Evolutionary conservation across 1,284 basidiomycete species (phyloP), one percentile per base, ranked within the genome.

Genomic region (Sporisorium iseilematis-ciliati): DNA sequence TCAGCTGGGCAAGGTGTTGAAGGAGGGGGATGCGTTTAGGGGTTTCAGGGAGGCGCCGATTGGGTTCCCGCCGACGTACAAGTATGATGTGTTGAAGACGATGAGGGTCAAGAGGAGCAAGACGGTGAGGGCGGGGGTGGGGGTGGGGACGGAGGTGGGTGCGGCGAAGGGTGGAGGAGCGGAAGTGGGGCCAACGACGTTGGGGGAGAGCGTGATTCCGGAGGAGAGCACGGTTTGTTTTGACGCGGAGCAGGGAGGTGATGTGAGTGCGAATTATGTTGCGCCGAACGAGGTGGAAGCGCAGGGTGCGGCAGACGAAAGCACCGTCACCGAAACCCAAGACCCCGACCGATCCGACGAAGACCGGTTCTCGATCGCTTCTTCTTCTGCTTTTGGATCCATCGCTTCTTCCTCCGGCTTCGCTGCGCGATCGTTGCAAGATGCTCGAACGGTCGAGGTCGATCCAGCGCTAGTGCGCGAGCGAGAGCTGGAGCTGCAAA

Each of bases 1-100:
- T 81, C 93, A 94, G 59, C 87, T 94, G 6, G 89, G 88, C 23
- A 89, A 88, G 48, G 86, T 92, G n/a, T 91, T 94, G 89, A 86
- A 88, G 43, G 83, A 86, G 8, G 86, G 86, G 6, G 88, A 89
- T 1, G 87, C 87, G 0, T 86, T 88, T 60, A 81, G 84, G 25
- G 92, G 92, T 8, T 94, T 94, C 80, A 80, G 86, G 10, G 93
- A 83, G 62, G 81, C 78, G 5, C 69, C 77, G 1, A 82, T 82
- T 53, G 23, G 56, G 18, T 83, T 83, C 45, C 81, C 82, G 12
- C 82, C 82, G 0, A 93, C 92, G 0, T 93, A 93, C 88, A 93
- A 93, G 81, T 93, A 93, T 77, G 91, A 93, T 70, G 91, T 93
- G 18, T 86, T 86, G 74, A 86, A 85, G 72, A 86, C 86, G 25